phyloP scores from a whole-genome alignment of 75 land plant genomes.

The Selaginella tamariscina region DNA sequence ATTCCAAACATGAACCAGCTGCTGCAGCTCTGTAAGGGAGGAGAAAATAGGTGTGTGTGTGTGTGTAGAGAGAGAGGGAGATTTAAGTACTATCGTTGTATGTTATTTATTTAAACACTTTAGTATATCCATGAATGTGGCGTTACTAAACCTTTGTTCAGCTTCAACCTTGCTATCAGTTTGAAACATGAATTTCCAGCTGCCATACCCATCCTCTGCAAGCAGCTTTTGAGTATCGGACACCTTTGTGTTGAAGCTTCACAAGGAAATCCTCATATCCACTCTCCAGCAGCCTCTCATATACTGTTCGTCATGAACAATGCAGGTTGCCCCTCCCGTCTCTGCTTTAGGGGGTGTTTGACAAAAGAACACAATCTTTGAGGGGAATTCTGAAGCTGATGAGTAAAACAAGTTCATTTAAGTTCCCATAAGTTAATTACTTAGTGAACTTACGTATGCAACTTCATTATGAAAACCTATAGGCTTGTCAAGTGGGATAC shows the following conservation, averaged over 20 bases:
- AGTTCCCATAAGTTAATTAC: too few species aligned
- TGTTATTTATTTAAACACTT: background rate
- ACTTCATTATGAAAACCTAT: constrained; percentile 41
- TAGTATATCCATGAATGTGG: background rate
- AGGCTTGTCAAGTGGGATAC: constrained; percentile 16
- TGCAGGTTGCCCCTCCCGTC: constrained; percentile 15
- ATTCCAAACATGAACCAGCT: background rate
- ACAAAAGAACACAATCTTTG: constrained; percentile 18
- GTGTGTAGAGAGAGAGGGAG: too few species aligned
- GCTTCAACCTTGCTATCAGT: background rate
- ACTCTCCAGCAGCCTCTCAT: background rate
- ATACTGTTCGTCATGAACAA: constrained; percentile 9
- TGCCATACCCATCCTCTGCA: background rate
- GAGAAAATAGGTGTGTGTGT: too few species aligned
- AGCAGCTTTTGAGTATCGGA: background rate
- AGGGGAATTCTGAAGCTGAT: constrained; percentile 20
- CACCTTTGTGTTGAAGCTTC: background rate
- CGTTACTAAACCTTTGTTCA: background rate
- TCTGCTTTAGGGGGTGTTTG: constrained; percentile 15
- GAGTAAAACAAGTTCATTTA: too few species aligned
- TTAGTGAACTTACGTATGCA: constrained; percentile 24
- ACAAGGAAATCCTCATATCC: background rate
- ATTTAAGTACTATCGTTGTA: too few species aligned
- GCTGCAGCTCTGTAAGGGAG: background rate
- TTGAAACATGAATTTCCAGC: background rate